Percentiles rank a stretch among this genome's conserved stretches.
Conservation (phyloP, 495 filamentous ascomycete genomes). For the Achaetomiella virescens region DNA sequence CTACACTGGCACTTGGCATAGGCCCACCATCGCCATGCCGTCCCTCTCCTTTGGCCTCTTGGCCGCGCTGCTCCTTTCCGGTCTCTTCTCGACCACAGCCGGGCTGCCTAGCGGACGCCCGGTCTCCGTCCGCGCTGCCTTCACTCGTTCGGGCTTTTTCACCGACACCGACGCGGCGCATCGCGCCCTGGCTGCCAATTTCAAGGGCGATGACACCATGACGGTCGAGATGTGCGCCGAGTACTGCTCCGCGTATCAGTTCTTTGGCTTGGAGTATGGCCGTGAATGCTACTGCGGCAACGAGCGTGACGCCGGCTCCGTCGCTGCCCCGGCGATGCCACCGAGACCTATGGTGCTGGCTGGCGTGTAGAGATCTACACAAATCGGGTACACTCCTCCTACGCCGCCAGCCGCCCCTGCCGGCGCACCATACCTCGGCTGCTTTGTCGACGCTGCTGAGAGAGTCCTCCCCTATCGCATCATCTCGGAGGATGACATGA, state of each 20-base stretch:
- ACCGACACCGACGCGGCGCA: conserved; percentile 34
- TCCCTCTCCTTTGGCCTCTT: too few species aligned
- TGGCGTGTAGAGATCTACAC: conserved; percentile 47
- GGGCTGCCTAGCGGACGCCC: too few species aligned
- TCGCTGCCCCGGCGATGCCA: conserved; percentile 37
- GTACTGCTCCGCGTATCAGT: conserved; percentile 49
- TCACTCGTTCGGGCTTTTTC: conserved; percentile 38
- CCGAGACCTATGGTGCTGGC: conserved; percentile 42
- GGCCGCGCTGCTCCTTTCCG: too few species aligned
- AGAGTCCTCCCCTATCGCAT: conserved; percentile 42
- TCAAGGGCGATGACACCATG: conserved; percentile 45
- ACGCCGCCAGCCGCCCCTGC: conserved; percentile 10
- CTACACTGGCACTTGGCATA: too few species aligned
- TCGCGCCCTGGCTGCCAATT: conserved; percentile 51
- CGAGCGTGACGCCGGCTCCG: conserved; percentile 31
- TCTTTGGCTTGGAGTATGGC: conserved; percentile 59
- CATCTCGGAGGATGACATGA: conserved; percentile 43
- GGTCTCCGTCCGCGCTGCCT: conserved; percentile 7
- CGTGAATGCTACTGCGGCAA: conserved; percentile 66
- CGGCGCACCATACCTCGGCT: conserved; percentile 37
- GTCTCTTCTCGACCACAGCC: too few species aligned
- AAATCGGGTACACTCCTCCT: conserved; percentile 20
- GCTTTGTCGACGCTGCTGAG: conserved; percentile 45
- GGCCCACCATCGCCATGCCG: too few species aligned
- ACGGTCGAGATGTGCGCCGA: conserved; percentile 53